Evolutionary conservation across 2,329 filamentous ascomycete species (phyloP).

Genomic region (Aspergillus uvarum): DNA sequence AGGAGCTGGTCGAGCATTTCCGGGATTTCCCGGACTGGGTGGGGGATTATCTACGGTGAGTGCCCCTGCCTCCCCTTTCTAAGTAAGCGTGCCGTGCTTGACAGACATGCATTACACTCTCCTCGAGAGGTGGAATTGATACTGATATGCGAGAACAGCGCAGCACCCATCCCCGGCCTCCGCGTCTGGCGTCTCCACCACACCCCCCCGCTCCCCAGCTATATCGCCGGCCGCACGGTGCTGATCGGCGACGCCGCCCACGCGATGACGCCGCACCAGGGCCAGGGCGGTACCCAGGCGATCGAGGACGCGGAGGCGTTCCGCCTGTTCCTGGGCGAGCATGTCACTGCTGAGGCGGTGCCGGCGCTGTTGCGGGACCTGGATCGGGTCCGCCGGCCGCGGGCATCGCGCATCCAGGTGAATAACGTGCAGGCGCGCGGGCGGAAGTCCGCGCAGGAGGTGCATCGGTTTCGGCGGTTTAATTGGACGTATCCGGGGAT

Average conservation of each 20-base stretch:
- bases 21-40: background rate
- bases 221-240: slow-evolving; percentile 19
- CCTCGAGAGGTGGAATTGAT: background rate
- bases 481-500: slow-evolving; percentile 13
- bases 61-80: background rate
- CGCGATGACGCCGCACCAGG: slow-evolving; percentile 26
- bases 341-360: background rate
- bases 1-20: background rate
- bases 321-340: slow-evolving; percentile 1
- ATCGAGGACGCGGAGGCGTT: slow-evolving; percentile 17
- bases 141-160: background rate
- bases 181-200: slow-evolving; percentile 14
- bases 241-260: slow-evolving; percentile 26
- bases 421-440: background rate
- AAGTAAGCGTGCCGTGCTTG: no score
- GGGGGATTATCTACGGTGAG: background rate
- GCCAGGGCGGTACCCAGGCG: slow-evolving; percentile 15
- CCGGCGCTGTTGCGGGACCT: slow-evolving; percentile 7
- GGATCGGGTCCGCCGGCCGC: slow-evolving; percentile 7
- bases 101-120: no score
- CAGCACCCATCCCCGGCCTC: slow-evolving; percentile 4
- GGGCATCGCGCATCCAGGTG: slow-evolving; percentile 10
- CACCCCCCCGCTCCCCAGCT: slow-evolving; percentile 15
- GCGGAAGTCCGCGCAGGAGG: background rate
- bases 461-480: background rate